Evolutionary conservation across 164 flowering plant genomes (phyloP).

Genomic region (Berberis vulgaris): DNA sequence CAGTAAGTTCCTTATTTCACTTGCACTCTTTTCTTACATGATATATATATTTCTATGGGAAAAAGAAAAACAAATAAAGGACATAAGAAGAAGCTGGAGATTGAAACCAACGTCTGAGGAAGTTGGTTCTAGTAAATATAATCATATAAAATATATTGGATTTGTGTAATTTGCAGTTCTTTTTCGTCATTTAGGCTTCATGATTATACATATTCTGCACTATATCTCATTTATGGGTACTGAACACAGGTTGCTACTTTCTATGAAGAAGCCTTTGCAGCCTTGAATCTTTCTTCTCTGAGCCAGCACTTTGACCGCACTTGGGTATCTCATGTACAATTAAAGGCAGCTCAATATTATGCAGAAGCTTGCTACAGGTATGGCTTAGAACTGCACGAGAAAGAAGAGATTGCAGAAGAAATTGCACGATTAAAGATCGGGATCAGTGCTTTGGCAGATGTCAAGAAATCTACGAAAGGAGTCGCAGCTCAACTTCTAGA

Average conservation of each 20-base stretch:
- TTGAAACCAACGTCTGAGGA: too few relatives aligned
- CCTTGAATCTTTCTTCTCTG: constrained; percentile 59
- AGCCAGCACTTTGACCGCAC: constrained; percentile 83
- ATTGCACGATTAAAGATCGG: constrained; percentile 84
- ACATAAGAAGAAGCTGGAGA: too few relatives aligned
- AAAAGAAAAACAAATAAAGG: too few relatives aligned
- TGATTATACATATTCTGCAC: too few relatives aligned
- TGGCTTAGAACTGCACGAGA: constrained; percentile 82
- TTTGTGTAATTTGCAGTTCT: too few relatives aligned
- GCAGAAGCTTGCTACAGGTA: constrained; percentile 90
- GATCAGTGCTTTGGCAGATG: constrained; percentile 55
- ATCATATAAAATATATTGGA: too few relatives aligned
- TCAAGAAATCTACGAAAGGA: constrained; percentile 70
- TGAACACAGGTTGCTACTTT: constrained; percentile 56
- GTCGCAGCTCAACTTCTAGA: constrained; percentile 77
- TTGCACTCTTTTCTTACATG: too few relatives aligned
- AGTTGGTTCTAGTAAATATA: too few relatives aligned
- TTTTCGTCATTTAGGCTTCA: too few relatives aligned
- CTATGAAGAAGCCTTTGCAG: constrained; percentile 87
- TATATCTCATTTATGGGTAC: too few relatives aligned
- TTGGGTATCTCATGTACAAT: constrained; percentile 87
- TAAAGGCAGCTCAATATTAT: constrained; percentile 75
- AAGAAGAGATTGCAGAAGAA: constrained; percentile 96
- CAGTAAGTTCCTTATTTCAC: too few relatives aligned
- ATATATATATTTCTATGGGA: too few relatives aligned